Evolutionary conservation across 257 asterid genomes (phyloP), one percentile per base, ranked within the genome.

Genomic region (Jasminum sambac): DNA sequence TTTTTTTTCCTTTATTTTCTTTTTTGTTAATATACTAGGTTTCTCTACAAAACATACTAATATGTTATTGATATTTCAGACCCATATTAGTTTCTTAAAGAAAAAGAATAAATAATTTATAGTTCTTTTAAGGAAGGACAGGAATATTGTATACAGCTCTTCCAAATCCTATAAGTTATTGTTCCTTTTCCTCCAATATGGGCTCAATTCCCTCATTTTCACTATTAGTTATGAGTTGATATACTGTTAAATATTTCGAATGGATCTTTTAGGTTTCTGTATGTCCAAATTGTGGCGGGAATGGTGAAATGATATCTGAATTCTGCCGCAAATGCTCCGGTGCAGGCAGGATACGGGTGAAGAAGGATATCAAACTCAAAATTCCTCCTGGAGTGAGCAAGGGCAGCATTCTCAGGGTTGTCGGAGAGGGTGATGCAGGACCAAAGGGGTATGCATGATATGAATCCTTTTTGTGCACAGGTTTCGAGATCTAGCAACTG

Each of bases 401-500:
- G 82, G 99, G 99, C 73, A 95, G 98, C 79, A 88, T 95, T 72
- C 98, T 95, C 64, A 86, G 98, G 79, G 99, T 95, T 84, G 86
- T 91, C 63, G 98, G 98, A 78, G 99, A 95, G 85, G 99, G 99
- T 58, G 99, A 95, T 78, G 95, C 99, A 12, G 98, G 98, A 72
- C 89, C 93, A 75, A 91, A 82, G 83, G 98, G 99, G 99, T 95
- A 91, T 64, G 83, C 58, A 25, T 67, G 34, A 34, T 46, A 16
- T 66, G 52, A 36, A 16, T 67, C 74, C 17, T 21, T 57, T 9
- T 41, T 71, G n/a, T 21, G 21, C 68, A 26, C 13, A 60, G 24
- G 19, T 71, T 58, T 60, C 57, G 19, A 66, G 50, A 62, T 66
- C 57, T 37, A 57, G 43, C 60, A 30, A 30, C 4, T 4, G 36